Percentiles rank a stretch among this genome's conserved stretches.
phyloP scores from a whole-genome alignment of 2,329 filamentous ascomycete species.

The Colletotrichum lupini region DNA sequence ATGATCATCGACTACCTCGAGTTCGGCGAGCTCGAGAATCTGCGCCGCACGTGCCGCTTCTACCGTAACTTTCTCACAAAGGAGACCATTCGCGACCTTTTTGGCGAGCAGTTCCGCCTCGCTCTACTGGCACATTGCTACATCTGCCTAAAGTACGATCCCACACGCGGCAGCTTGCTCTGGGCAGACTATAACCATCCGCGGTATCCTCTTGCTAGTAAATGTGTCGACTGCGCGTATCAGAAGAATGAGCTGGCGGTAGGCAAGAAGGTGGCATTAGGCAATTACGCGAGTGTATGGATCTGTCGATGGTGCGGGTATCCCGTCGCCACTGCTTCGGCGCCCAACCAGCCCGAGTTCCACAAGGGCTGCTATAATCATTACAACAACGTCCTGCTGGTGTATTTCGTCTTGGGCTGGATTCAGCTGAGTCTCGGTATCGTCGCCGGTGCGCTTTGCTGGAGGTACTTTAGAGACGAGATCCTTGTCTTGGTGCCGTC shows the following conservation, averaged over 20 bases:
- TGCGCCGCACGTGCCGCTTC: conserved; percentile 53
- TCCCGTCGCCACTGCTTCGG: conserved; percentile 46
- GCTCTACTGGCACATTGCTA: conserved; percentile 52
- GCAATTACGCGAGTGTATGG: conserved; percentile 47
- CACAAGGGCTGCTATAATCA: conserved; percentile 51
- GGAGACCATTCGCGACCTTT: conserved; percentile 47
- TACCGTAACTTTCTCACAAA: conserved; percentile 49
- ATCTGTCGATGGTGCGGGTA: conserved; percentile 58
- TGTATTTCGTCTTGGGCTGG: conserved; percentile 51
- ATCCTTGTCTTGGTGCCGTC: conserved; percentile 47
- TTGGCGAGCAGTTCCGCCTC: conserved; percentile 46
- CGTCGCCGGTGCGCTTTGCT: conserved; percentile 50
- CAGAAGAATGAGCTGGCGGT: conserved; percentile 47
- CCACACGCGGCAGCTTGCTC: conserved; percentile 45
- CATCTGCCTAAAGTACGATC: conserved; percentile 50
- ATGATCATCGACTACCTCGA: conserved; percentile 52
- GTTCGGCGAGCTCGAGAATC: conserved; percentile 55
- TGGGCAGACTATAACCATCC: conserved; percentile 42
- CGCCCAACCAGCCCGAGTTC: conserved; percentile 51
- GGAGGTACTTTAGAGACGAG: conserved; percentile 48
- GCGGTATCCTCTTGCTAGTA: conserved; percentile 51
- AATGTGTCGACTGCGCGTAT: conserved; percentile 53
- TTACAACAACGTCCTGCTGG: conserved; percentile 50
- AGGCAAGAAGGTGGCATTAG: conserved; percentile 51
- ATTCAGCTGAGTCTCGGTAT: conserved; percentile 50